Conservation (phyloP, 139 green algal species). For the Chlamydomonas eustigma region DNA sequence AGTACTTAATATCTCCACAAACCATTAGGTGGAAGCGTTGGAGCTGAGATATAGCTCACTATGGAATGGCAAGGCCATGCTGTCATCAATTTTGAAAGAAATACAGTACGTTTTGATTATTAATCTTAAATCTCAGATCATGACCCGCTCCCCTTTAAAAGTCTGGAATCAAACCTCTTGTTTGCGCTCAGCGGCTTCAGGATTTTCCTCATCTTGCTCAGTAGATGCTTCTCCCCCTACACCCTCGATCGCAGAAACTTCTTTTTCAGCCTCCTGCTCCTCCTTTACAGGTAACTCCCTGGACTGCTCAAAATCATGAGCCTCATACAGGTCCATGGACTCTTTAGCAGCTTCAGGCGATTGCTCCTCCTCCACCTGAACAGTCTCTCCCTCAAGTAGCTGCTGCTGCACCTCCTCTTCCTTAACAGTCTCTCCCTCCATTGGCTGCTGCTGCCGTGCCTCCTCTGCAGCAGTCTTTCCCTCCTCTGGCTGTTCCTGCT, state of each 20-base stretch:
- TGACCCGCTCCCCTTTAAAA: too few relatives aligned
- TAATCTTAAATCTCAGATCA: too few relatives aligned
- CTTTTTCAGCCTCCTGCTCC: not conserved
- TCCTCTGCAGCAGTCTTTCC: not conserved
- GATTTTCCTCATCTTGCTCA: not conserved
- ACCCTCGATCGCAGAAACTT: too few relatives aligned
- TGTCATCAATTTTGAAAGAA: too few relatives aligned
- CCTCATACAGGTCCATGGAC: too few relatives aligned
- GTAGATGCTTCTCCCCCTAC: not conserved
- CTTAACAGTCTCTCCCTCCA: not conserved
- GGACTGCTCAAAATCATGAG: not conserved
- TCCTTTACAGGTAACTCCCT: conserved; percentile 5
- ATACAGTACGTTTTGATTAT: too few relatives aligned
- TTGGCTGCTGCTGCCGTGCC: not conserved
- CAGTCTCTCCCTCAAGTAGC: not conserved
- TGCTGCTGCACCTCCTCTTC: not conserved
- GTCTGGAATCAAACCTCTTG: too few relatives aligned
- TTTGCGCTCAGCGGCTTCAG: not conserved
- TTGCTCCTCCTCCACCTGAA: not conserved
- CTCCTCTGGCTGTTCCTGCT: not conserved
- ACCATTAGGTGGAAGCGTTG: too few relatives aligned
- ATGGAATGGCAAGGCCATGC: too few relatives aligned
- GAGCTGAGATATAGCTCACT: too few relatives aligned
- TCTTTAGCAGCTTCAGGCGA: not conserved
- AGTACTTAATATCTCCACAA: too few relatives aligned